Base-by-base conservation (phyloP, 352 stramenopile genomes). In the Phytophthora podocarpi region DNA sequence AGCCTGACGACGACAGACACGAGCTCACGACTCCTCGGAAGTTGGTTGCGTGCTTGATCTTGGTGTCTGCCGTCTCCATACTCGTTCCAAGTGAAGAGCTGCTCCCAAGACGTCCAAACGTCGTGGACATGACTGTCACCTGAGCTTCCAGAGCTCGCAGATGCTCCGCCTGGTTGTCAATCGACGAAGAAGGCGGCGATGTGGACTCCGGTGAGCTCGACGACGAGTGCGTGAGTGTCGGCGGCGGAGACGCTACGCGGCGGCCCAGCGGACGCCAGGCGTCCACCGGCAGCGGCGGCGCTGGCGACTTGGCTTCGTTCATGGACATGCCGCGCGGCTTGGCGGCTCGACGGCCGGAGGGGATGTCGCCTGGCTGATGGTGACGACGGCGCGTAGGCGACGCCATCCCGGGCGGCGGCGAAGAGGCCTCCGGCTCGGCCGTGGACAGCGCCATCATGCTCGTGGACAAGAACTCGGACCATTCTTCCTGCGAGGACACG, bases 361-460 rank as follows among this genome's bases (percentile, higher is more conserved):
- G 1, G 9, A 52, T 59, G 16, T 66, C 35, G 23, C 13, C 21
- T 32, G 40, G 26, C 27, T 40, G 15, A 35, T 45, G 23, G 24
- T 53, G 43, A 40, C 18, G 56, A 11, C 18, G 50, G 16, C 58
- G 53, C 4, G 35, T 40, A 6, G 69, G 67, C 13, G 72, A 71
- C 10, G 27, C 16, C 6, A 27, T 30, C 2, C 11, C 11, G 12
- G 12, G 31, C 20, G n/a, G 42, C n/a, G 16, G 24, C 18, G 23
- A 46, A 48, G 24, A 57, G 3, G 43, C 20, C 21, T 79, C 68
- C 11, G 70, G 32, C 30, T 81, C 76, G 6, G 49, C 32, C 9
- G 76, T 86, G 37, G 72, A 72, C 18, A 89, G 60, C 50, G 77
- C 80, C 60, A 68, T 72, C 75, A 89, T 81, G 64, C 80, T 85